Evolutionary conservation across 1,284 basidiomycete genomes (phyloP), one percentile per base, ranked within the genome.

Genomic region (Schizophyllum commune): DNA sequence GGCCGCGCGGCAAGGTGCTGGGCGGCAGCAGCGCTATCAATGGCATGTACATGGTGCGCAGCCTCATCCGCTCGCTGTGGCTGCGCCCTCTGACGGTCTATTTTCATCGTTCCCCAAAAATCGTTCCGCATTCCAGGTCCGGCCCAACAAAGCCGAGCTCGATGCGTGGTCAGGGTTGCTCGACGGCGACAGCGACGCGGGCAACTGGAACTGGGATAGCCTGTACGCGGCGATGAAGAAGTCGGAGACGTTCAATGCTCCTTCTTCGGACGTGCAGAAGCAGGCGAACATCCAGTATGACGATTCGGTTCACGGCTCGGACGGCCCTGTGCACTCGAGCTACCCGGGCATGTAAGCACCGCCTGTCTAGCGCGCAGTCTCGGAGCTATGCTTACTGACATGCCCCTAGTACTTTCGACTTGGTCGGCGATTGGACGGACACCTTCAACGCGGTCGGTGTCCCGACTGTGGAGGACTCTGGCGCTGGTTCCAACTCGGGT

Each of bases 21-120:
- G 77, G 77, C 4, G 77, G 77, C 6, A 70, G 70, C 55, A 79
- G 82, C 51, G 85, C 88, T 5, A 79, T 89, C 62, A 91, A 91
- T 73, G 89, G 86, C 60, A 15, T 55, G 19, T 55, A 55, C 53
- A 21, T 55, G 20, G 53, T 55, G 27, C 53, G 53, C 27, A 27
- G 53, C 53, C 9, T 27, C 53, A 55, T 21, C 53, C 19, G 27
- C 19, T 55, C 9, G 15, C 53, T 13, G 27, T 19, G 20, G 53
- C 53, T 27, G 53, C 27, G 19, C 27, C 53, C 19, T 20, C 20
- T 20, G 19, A 55, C 53, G 19, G 19, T 13, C 19, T 21, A 21
- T 55, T 21, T 55, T 19, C 11, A 11, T 17, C 39, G 17, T 17
- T 47, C 39, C 39, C 17, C 39, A 47, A 47, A 47, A 47, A 4